Conservation (phyloP, 768 basidiomycete species). For the Roridomyces roridus region DNA sequence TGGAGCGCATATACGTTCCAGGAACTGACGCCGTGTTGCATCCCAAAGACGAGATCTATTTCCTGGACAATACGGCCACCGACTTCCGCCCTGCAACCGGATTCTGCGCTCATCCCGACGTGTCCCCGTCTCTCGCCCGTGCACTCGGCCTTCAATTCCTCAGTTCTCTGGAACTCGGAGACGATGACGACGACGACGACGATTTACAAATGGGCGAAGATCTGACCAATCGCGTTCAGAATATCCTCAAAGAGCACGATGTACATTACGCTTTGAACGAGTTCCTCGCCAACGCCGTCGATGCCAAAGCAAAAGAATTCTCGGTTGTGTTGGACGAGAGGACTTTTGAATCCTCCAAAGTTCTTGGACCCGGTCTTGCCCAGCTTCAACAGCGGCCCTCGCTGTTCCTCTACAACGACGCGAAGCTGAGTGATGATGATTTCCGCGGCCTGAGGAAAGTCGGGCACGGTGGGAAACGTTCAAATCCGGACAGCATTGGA, state of each 20-base stretch:
- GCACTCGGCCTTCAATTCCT: constrained; percentile 16
- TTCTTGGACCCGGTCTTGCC: constrained; percentile 13
- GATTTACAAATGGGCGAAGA: constrained; percentile 34
- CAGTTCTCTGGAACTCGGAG: constrained; percentile 22
- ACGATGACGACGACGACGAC: constrained; percentile 23
- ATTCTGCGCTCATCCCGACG: background rate
- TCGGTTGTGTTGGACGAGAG: constrained; percentile 25
- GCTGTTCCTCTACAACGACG: constrained; percentile 35
- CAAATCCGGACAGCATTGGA: constrained; percentile 31
- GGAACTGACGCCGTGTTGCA: constrained; percentile 10
- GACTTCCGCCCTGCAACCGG: constrained; percentile 13
- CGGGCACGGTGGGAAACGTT: constrained; percentile 33
- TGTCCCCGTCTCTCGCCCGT: constrained; percentile 18
- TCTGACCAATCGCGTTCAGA: constrained; percentile 28
- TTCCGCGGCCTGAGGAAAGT: constrained; percentile 33
- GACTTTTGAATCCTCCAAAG: constrained; percentile 14
- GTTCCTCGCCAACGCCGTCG: constrained; percentile 37
- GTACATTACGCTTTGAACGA: constrained; percentile 31
- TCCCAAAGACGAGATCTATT: constrained; percentile 6
- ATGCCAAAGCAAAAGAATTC: constrained; percentile 31
- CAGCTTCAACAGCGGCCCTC: constrained; percentile 22
- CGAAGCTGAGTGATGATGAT: constrained; percentile 30
- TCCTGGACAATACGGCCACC: background rate
- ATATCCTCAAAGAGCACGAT: constrained; percentile 31
- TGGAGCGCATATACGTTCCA: constrained; percentile 7